These are phyloP conservation scores for Gnomoniopsis sp. DNA, from an alignment of 2,329 filamentous ascomycete genomes.

Conservation along the genomic window DNA sequence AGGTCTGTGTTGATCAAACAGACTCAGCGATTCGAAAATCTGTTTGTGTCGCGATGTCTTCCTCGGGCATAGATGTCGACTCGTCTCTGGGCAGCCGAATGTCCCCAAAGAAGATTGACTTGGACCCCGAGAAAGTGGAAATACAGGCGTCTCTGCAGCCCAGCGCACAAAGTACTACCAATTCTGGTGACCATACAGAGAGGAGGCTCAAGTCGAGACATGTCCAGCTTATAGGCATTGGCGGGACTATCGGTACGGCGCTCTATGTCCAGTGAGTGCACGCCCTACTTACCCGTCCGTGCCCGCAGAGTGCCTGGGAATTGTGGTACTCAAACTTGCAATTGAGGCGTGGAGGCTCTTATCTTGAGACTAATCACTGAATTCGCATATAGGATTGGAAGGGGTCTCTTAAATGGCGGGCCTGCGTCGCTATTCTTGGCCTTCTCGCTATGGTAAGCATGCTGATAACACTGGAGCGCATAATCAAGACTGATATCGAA, in stretches of 20 bases:
- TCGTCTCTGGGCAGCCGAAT: background rate
- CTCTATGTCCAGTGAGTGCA: conserved; percentile 44
- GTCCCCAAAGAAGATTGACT: background rate
- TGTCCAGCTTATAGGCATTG: conserved; percentile 57
- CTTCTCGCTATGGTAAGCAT: conserved; percentile 51
- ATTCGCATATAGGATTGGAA: conserved; percentile 41
- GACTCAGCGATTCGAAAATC: conserved; percentile 50
- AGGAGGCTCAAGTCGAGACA: conserved; percentile 27
- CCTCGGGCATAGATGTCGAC: conserved; percentile 56
- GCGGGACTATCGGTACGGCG: conserved; percentile 62
- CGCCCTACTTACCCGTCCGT: too few species aligned
- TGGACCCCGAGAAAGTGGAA: background rate
- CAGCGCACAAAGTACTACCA: background rate
- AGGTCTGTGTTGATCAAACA: background rate
- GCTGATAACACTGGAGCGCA: background rate
- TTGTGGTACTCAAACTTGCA: too few species aligned
- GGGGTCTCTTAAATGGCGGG: conserved; percentile 55
- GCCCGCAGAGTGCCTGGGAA: too few species aligned
- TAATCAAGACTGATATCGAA: background rate
- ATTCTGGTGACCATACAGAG: background rate
- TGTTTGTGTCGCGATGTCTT: conserved; percentile 60
- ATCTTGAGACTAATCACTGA: too few species aligned
- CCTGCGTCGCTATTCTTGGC: conserved; percentile 57
- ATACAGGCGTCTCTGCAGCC: background rate
- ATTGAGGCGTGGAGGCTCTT: too few species aligned